Base-by-base conservation (phyloP, 768 basidiomycete species). In the Leccinum aurantiacum region DNA sequence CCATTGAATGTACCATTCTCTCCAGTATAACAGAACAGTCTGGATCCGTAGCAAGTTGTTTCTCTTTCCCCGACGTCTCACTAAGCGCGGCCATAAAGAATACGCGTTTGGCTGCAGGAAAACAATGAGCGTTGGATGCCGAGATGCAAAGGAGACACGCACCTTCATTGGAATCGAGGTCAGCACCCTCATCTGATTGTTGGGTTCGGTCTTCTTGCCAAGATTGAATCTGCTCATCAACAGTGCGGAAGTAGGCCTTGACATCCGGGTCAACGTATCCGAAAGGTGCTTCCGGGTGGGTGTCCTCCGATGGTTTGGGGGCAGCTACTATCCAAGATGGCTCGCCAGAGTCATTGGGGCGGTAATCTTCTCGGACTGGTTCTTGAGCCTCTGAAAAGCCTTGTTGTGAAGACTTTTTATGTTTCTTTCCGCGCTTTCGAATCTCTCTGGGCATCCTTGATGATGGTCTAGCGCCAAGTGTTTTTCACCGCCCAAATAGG, bases 21-120 rank as follows among this genome's bases (percentile, higher is more conserved):
- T 99, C 97, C 56, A 99, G 73, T 50, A 98, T 84, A 11, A 89
- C 80, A 1, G 95, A 94, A 68, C 93, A 95, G 60, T 98, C 95
- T 6, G 93, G 91, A 73, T 99, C 97, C 1, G 95, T 95, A 0
- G 94, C 87, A 11, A 97, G 84, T 61, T 90, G 87, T 54, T 89
- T 88, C 75, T 98, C 97, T 72, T 96, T 94, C 6, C 84, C 88
- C 24, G 81, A 80, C 84, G 97, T 90, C 67, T 97, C 93, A 17
- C 82, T 80, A 29, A 98, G 76, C 19, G 94, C 93, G 2, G 94
- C 90, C 29, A 88, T 76, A 56, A 96, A 83, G 66, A 96, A 91
- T 59, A 90, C 75, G 19, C 86, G 83, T 56, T 87, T 82, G 67
- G 91, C 93, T 92, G 62, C 24, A 71, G 53, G 35, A 48, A 52